phyloP scores from a whole-genome alignment of 1,284 basidiomycete species.

The Ceratobasidium sp. region DNA sequence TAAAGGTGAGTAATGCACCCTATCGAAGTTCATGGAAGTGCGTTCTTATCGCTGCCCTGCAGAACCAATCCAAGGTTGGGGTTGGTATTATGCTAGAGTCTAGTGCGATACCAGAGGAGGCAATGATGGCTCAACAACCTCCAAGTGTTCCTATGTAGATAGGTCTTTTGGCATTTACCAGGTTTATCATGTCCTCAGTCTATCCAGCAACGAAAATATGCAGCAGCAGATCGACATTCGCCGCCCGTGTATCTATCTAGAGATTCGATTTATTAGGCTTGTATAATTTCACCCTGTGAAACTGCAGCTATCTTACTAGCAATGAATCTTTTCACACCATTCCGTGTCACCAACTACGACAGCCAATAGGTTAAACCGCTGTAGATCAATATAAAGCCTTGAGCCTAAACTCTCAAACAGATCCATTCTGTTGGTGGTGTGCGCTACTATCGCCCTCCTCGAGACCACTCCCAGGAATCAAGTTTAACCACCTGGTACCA shows the following conservation, averaged over 20 bases:
- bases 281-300: conserved; percentile 41
- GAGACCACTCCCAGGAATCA: conserved; percentile 42
- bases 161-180: background rate
- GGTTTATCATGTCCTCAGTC: background rate
- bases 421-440: conserved; percentile 15
- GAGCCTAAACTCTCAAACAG: conserved; percentile 11
- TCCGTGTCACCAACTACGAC: conserved; percentile 8
- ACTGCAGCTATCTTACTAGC: background rate
- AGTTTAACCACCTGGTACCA: conserved; percentile 67
- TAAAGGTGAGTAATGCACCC: conserved; percentile 79
- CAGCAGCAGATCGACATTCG: background rate
- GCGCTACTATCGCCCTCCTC: conserved; percentile 36
- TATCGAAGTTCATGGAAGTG: background rate
- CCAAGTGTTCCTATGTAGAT: conserved; percentile 37
- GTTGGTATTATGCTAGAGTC: conserved; percentile 95
- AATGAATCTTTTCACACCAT: conserved; percentile 30
- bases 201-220: conserved; percentile 19
- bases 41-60: conserved; percentile 24
- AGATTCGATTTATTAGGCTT: conserved; percentile 35
- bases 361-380: background rate
- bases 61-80: conserved; percentile 94
- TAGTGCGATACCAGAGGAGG: conserved; percentile 52
- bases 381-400: too few relatives aligned
- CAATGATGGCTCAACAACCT: conserved; percentile 46
- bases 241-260: conserved; percentile 41